phyloP scores from a whole-genome alignment of 1,139 yeast species.

The Candida glucosophila region DNA sequence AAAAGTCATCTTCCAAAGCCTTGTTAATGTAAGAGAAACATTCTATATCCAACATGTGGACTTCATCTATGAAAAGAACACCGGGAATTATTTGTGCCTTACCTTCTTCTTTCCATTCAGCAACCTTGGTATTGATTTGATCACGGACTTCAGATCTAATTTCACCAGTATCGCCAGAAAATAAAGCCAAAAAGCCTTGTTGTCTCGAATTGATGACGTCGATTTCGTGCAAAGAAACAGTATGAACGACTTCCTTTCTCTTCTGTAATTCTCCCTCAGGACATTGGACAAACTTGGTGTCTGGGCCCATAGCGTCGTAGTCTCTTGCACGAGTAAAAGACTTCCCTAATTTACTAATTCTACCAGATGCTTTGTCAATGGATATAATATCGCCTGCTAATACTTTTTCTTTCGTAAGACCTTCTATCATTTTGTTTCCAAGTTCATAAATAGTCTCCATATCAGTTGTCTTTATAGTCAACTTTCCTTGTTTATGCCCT shows the following conservation, averaged over 20 bases:
- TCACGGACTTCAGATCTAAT: constrained; percentile 93
- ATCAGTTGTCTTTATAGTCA: constrained; percentile 95
- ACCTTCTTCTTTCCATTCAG: constrained; percentile 99
- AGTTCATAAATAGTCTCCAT: constrained; percentile 98
- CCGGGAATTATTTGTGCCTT: constrained; percentile 99
- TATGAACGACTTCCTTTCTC: constrained; percentile 91
- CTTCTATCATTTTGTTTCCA: constrained; percentile 96
- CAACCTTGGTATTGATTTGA: constrained; percentile 93
- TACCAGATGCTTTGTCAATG: constrained; percentile 93
- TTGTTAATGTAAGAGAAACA: constrained; percentile 93
- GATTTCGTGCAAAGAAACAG: constrained; percentile 93
- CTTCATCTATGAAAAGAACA: constrained; percentile 94
- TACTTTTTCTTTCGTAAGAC: constrained; percentile 88
- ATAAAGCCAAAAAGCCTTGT: constrained; percentile 93
- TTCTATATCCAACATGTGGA: constrained; percentile 97
- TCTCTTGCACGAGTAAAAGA: constrained; percentile 94
- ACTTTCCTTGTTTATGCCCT: constrained; percentile 96
- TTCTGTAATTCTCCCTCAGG: constrained; percentile 98
- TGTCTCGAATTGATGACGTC: constrained; percentile 97
- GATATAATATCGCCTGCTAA: constrained; percentile 96
- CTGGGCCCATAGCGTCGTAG: constrained; percentile 99
- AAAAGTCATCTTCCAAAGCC: constrained; percentile 92
- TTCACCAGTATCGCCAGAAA: constrained; percentile 97
- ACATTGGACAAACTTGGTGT: constrained; percentile 93
- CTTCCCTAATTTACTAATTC: constrained; percentile 88